Conservation (phyloP, 371 early-diverging fungal species). For the Rhizopus delemar region DNA sequence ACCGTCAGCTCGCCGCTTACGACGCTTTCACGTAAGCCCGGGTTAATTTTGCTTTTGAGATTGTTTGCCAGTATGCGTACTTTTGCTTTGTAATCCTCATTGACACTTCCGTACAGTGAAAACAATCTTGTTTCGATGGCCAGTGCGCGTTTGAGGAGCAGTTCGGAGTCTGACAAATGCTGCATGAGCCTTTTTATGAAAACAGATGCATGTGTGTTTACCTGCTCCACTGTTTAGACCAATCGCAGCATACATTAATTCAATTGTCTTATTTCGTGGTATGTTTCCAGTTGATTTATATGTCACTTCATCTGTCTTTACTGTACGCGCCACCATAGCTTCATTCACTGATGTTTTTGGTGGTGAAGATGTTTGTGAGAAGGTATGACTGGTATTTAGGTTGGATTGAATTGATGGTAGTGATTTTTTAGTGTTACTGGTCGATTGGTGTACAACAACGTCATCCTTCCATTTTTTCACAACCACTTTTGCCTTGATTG, state of each 20-base stretch:
- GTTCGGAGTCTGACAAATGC: conserved; percentile 54
- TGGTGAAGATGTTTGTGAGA: conserved; percentile 31
- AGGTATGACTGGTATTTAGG: conserved; percentile 9
- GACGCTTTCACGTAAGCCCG: conserved; percentile 73
- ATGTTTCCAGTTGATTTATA: conserved; percentile 64
- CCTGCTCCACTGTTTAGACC: conserved; percentile 71
- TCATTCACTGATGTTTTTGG: conserved; percentile 30
- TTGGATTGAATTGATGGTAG: background rate
- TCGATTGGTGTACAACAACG: conserved; percentile 36
- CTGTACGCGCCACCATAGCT: conserved; percentile 54
- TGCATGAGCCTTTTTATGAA: background rate
- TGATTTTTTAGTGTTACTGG: conserved; percentile 1
- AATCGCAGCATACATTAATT: conserved; percentile 82
- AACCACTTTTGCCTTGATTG: conserved; percentile 63
- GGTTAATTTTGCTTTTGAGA: conserved; percentile 82
- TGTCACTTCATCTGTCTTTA: conserved; percentile 64
- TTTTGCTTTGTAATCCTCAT: conserved; percentile 73
- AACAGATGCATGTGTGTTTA: conserved; percentile 24
- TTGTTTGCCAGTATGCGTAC: conserved; percentile 84
- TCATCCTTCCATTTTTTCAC: conserved; percentile 85
- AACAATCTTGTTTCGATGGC: conserved; percentile 73
- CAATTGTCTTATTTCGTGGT: conserved; percentile 81
- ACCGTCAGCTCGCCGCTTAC: conserved; percentile 69
- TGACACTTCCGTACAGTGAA: conserved; percentile 47
- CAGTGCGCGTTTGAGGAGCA: conserved; percentile 61